Evolutionary conservation across 2,329 filamentous ascomycete species (phyloP).

Genomic region (Beauveria australis): DNA sequence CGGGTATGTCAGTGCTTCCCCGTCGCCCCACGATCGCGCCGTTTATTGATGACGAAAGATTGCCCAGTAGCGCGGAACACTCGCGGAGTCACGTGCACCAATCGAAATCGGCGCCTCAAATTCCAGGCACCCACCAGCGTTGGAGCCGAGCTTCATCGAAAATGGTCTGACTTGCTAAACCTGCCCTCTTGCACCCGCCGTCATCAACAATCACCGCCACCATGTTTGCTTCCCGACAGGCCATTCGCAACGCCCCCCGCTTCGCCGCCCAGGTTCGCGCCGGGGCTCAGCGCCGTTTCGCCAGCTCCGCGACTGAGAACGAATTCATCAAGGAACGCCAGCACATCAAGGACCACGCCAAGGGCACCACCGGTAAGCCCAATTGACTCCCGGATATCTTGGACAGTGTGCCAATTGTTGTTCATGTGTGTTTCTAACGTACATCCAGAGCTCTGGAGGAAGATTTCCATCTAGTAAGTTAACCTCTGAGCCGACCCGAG

Average conservation of each 20-base stretch:
- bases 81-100: constrained; percentile 9
- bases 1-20: not conserved
- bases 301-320: constrained; percentile 71
- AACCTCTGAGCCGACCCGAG: constrained; percentile 10
- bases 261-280: constrained; percentile 50
- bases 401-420: constrained; percentile 15
- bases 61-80: constrained; percentile 2
- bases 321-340: constrained; percentile 87
- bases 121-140: constrained; percentile 10
- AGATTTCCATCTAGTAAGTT: constrained; percentile 90
- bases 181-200: constrained; percentile 19
- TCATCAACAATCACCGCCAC: constrained; percentile 21
- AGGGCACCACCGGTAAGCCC: constrained; percentile 68
- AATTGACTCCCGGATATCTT: not conserved
- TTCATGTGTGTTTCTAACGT: constrained; percentile 23
- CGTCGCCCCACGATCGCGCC: constrained; percentile 9
- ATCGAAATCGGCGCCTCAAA: constrained; percentile 9
- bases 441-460: constrained; percentile 77
- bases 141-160: constrained; percentile 26
- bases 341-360: constrained; percentile 86
- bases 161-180: constrained; percentile 27
- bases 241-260: constrained; percentile 56
- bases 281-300: constrained; percentile 61
- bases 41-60: not conserved
- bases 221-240: constrained; percentile 58